phyloP scores from a whole-genome alignment of 768 basidiomycete species.

The Aureoboletus auriporus region DNA sequence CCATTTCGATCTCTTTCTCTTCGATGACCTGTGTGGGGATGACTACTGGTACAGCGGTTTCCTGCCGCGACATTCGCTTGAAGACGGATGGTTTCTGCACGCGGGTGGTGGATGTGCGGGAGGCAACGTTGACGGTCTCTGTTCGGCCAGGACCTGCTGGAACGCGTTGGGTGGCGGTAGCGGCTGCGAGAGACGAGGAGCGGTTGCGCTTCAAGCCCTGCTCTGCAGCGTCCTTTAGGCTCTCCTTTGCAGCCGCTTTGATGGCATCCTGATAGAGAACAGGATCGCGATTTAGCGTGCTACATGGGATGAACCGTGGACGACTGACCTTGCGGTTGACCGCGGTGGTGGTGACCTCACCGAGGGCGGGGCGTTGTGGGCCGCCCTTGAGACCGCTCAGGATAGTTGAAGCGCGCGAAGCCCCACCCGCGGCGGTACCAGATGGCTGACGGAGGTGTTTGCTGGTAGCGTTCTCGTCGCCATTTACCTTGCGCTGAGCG shows the following conservation, averaged over 20 bases:
- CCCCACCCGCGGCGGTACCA: constrained; percentile 40
- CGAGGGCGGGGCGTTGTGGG: constrained; percentile 66
- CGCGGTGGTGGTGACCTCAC: constrained; percentile 76
- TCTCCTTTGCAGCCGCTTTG: constrained; percentile 54
- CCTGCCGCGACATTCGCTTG: constrained; percentile 40
- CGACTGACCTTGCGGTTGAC: constrained; percentile 70
- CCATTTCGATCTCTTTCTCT: constrained; percentile 58
- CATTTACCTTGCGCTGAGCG: constrained; percentile 62
- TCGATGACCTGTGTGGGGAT: constrained; percentile 39
- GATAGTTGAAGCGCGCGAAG: constrained; percentile 47
- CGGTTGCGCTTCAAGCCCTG: constrained; percentile 55
- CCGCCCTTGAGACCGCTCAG: constrained; percentile 46
- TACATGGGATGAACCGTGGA: neutral
- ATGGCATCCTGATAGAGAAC: constrained; percentile 28
- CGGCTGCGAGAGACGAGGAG: constrained; percentile 60
- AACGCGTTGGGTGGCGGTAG: constrained; percentile 62
- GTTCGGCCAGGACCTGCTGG: constrained; percentile 60
- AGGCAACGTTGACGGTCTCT: constrained; percentile 39
- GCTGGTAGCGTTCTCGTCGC: constrained; percentile 74
- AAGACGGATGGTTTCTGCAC: constrained; percentile 31
- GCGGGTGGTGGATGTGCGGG: constrained; percentile 30
- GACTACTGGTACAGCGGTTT: constrained; percentile 40
- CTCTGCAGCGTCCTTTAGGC: constrained; percentile 52
- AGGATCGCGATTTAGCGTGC: constrained; percentile 1
- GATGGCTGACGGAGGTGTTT: constrained; percentile 64